A percentile compares a stretch with the other conserved stretches of the same genome.
Conservation (phyloP, 306 rosid genomes). For the Trifolium subterraneum region DNA sequence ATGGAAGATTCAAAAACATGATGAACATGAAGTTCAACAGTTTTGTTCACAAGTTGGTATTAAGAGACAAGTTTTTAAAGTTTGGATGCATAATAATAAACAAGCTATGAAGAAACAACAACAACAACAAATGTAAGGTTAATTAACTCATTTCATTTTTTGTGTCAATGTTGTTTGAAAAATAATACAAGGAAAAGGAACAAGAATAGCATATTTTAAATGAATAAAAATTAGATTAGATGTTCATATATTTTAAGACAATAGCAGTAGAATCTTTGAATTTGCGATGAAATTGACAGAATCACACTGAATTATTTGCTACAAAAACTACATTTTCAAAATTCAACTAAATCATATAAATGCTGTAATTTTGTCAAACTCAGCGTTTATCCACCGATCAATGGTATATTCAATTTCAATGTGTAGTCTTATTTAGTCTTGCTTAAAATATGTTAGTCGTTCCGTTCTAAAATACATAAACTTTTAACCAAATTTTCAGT, state of each 20-base stretch:
- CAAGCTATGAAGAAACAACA: slow-evolving; percentile 70
- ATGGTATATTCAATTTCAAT: slow-evolving; percentile 19
- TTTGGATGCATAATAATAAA: slow-evolving; percentile 98
- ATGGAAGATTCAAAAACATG: slow-evolving; percentile 93
- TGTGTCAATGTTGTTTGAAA: slow-evolving; percentile 25
- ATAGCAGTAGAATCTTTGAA: no score
- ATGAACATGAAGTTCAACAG: slow-evolving; percentile 80
- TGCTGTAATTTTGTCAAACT: no score
- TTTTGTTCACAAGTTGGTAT: slow-evolving; percentile 80
- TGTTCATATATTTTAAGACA: no score
- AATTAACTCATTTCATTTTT: background rate
- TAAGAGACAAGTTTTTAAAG: slow-evolving; percentile 82
- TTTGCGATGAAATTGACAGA: no score
- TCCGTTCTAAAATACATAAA: no score
- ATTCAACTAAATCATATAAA: no score
- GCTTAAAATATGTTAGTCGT: background rate
- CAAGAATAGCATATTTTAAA: background rate
- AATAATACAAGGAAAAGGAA: slow-evolving; percentile 13
- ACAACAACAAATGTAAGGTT: slow-evolving; percentile 63
- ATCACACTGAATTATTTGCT: no score
- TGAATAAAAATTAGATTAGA: slow-evolving; percentile 25
- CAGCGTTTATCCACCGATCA: no score
- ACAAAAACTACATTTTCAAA: no score
- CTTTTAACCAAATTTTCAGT: no score
- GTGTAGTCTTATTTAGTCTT: background rate